phyloP scores from a whole-genome alignment of 2,329 filamentous ascomycete genomes.

The Aspergillus tamarii region DNA sequence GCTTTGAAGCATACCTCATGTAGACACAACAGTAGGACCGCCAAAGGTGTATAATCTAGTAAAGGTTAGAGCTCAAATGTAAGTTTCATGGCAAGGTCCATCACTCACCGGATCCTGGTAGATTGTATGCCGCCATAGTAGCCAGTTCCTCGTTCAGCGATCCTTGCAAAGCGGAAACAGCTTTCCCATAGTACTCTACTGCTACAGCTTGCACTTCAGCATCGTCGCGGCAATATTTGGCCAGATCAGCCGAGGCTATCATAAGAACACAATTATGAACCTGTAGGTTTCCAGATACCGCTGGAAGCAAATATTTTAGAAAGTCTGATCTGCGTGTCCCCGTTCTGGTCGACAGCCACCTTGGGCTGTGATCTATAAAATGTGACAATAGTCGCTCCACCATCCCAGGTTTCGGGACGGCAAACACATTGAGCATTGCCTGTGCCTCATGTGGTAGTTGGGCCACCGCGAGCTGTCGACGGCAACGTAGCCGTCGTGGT shows the following conservation, averaged over 20 bases:
- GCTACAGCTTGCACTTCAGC: slow-evolving; percentile 5
- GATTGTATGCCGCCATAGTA: neutral
- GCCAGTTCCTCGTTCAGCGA: neutral
- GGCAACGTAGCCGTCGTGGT: neutral
- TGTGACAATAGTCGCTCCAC: slow-evolving; percentile 9
- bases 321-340: slow-evolving; percentile 5
- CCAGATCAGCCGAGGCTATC: slow-evolving; percentile 10
- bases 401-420: slow-evolving; percentile 3
- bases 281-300: neutral
- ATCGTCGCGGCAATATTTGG: slow-evolving; percentile 10
- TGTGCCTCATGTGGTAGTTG: neutral
- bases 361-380: slow-evolving; percentile 11
- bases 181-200: slow-evolving; percentile 13
- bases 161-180: slow-evolving; percentile 5
- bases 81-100: neutral
- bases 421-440: slow-evolving; percentile 13
- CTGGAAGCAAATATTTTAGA: slow-evolving; percentile 5
- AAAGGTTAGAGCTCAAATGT: neutral
- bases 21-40: slow-evolving; percentile 12
- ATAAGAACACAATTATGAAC: slow-evolving; percentile 9
- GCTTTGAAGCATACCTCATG: slow-evolving; percentile 11
- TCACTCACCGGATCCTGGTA: neutral
- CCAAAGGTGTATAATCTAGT: slow-evolving; percentile 9
- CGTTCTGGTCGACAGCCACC: slow-evolving; percentile 11
- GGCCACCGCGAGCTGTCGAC: neutral